Evolutionary conservation across 2,329 filamentous ascomycete species (phyloP).

Genomic region (Cercospora sp.): DNA sequence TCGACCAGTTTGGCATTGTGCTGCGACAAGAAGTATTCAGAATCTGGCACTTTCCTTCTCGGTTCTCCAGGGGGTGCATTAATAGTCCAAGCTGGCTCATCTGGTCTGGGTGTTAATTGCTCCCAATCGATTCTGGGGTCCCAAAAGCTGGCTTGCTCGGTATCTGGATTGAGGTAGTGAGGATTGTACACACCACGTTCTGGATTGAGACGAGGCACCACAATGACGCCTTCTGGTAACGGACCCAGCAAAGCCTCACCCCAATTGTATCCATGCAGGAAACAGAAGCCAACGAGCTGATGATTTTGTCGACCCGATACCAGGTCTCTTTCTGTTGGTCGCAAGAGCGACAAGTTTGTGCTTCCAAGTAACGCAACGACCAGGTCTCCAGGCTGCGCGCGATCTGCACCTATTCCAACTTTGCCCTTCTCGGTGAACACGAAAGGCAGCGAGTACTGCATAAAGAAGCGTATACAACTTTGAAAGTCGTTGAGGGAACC

Average conservation of each 20-base stretch:
- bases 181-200: neutral
- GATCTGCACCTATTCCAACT: conserved; percentile 9
- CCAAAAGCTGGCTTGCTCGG: conserved; percentile 9
- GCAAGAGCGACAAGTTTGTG: neutral
- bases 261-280: conserved; percentile 14
- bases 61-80: conserved; percentile 10
- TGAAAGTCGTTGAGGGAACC: neutral
- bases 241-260: conserved; percentile 19
- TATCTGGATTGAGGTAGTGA: neutral
- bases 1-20: conserved; percentile 6
- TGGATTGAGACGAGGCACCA: neutral
- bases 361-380: conserved; percentile 14
- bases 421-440: conserved; percentile 8
- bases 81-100: conserved; percentile 10
- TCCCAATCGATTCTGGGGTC: conserved; percentile 20
- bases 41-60: conserved; percentile 10
- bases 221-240: neutral
- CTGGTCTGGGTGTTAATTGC: neutral
- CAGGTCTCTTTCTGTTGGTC: neutral
- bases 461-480: conserved; percentile 4
- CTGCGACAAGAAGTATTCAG: conserved; percentile 1
- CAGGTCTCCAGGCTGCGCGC: conserved; percentile 2
- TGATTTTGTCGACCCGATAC: neutral
- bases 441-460: conserved; percentile 8
- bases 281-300: conserved; percentile 17